A percentile compares a stretch with the other conserved stretches of the same genome.
Conservation (phyloP, 768 basidiomycete species). For the Hemileccinum impolitum region DNA sequence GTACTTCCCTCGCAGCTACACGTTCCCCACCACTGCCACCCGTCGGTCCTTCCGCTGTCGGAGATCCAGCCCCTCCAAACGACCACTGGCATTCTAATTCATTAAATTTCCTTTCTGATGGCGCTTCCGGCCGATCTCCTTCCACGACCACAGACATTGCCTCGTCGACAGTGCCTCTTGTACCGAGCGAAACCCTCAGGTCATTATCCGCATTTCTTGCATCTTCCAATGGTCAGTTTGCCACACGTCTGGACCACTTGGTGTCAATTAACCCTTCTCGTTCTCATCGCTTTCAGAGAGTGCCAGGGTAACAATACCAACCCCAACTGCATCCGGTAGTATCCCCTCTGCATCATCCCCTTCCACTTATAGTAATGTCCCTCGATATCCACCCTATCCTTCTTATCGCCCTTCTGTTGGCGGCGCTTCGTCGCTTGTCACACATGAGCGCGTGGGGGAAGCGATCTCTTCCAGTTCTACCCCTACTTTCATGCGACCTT, state of each 20-base stretch:
- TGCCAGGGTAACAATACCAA: slow-evolving; percentile 1
- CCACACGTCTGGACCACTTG: slow-evolving; percentile 8
- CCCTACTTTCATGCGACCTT: slow-evolving; percentile 19
- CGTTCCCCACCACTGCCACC: slow-evolving; percentile 28
- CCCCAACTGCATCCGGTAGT: slow-evolving; percentile 12
- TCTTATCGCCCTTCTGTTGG: slow-evolving; percentile 21
- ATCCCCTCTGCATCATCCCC: slow-evolving; percentile 18
- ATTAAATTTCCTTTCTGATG: slow-evolving; percentile 19
- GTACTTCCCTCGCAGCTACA: slow-evolving; percentile 35
- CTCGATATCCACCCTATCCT: slow-evolving; percentile 21
- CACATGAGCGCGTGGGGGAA: slow-evolving; percentile 17
- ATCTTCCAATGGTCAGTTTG: slow-evolving; percentile 22
- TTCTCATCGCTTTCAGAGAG: slow-evolving; percentile 12
- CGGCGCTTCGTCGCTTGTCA: slow-evolving; percentile 12
- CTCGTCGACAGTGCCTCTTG: slow-evolving; percentile 9
- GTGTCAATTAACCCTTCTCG: slow-evolving; percentile 8
- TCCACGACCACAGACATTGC: slow-evolving; percentile 5
- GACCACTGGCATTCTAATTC: slow-evolving; percentile 18
- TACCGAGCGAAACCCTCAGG: slow-evolving; percentile 8
- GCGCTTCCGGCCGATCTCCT: slow-evolving; percentile 3
- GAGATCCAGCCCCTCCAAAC: slow-evolving; percentile 12
- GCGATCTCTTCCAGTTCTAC: slow-evolving; percentile 3
- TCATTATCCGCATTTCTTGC: slow-evolving; percentile 14
- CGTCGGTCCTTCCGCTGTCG: slow-evolving; percentile 17
- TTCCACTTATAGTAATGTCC: slow-evolving; percentile 21